These are phyloP conservation scores for Talaromyces trachyspermus DNA, from an alignment of 495 filamentous ascomycete genomes.

Conservation along the genomic window DNA sequence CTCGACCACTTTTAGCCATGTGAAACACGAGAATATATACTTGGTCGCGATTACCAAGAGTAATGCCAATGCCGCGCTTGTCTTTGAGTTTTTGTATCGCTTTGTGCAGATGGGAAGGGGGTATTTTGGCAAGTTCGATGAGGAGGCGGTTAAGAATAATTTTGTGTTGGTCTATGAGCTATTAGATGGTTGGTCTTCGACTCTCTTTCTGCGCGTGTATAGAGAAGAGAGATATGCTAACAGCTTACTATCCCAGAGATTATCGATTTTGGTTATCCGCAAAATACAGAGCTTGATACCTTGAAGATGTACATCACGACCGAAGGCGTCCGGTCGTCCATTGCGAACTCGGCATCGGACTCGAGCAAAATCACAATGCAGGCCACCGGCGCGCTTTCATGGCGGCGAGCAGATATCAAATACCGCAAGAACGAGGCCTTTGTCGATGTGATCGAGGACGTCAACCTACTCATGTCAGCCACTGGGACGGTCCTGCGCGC, in stretches of 20 bases:
- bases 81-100: slow-evolving; percentile 97
- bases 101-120: slow-evolving; percentile 83
- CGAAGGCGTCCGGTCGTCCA: slow-evolving; percentile 95
- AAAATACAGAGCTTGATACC: slow-evolving; percentile 98
- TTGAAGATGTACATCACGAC: slow-evolving; percentile 99
- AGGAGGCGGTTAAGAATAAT: slow-evolving; percentile 99
- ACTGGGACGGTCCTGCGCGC: slow-evolving; percentile 91
- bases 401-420: slow-evolving; percentile 94
- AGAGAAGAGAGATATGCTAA: neutral
- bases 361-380: slow-evolving; percentile 98
- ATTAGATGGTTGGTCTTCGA: slow-evolving; percentile 64
- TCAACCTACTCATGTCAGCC: slow-evolving; percentile 97
- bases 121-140: slow-evolving; percentile 98
- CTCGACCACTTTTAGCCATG: slow-evolving; percentile 97
- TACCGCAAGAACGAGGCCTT: slow-evolving; percentile 99
- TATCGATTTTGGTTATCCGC: slow-evolving; percentile 97
- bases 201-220: neutral
- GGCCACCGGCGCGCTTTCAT: slow-evolving; percentile 93
- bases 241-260: slow-evolving; percentile 57
- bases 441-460: slow-evolving; percentile 98
- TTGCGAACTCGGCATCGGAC: slow-evolving; percentile 61
- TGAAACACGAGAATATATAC: slow-evolving; percentile 99
- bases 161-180: slow-evolving; percentile 99
- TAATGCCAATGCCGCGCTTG: slow-evolving; percentile 97
- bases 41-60: slow-evolving; percentile 96